Evolutionary conservation across 2,329 filamentous ascomycete genomes (phyloP).

Genomic region (Myriosclerotinia curreyana): DNA sequence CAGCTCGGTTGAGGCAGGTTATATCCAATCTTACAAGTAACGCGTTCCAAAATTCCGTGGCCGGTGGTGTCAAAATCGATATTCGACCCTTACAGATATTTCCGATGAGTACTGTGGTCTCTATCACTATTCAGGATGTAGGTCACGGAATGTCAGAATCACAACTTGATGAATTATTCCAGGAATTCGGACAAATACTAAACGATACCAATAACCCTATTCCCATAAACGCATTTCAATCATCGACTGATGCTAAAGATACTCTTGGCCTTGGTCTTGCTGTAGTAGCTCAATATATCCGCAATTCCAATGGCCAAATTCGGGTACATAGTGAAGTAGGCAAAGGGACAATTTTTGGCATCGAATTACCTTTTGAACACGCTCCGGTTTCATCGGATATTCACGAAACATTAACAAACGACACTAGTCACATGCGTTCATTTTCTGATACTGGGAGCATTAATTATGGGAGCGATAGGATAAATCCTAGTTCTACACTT

Average conservation of each 20-base stretch:
- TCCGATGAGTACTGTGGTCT: constrained; percentile 24
- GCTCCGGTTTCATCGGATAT: constrained; percentile 1
- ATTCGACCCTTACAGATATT: constrained; percentile 23
- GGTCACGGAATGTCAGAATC: constrained; percentile 30
- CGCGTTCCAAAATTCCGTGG: constrained; percentile 30
- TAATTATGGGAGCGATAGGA: constrained; percentile 9
- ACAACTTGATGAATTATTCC: constrained; percentile 55
- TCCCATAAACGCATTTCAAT: not conserved
- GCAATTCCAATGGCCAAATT: constrained; percentile 31
- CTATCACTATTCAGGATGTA: constrained; percentile 29
- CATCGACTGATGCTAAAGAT: constrained; percentile 11
- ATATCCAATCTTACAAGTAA: constrained; percentile 31
- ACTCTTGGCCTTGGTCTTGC: constrained; percentile 32
- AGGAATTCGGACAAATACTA: constrained; percentile 57
- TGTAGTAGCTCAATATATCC: constrained; percentile 31
- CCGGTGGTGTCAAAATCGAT: constrained; percentile 31
- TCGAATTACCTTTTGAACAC: constrained; percentile 31
- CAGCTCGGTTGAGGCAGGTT: constrained; percentile 29
- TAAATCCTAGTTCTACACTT: not conserved
- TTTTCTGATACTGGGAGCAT: constrained; percentile 1
- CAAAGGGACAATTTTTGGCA: constrained; percentile 30
- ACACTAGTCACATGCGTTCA: not conserved
- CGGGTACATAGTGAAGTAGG: constrained; percentile 26
- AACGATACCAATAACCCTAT: constrained; percentile 43
- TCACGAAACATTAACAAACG: not conserved